phyloP scores from a whole-genome alignment of 306 rosid genomes.

The Bauhinia variegata region DNA sequence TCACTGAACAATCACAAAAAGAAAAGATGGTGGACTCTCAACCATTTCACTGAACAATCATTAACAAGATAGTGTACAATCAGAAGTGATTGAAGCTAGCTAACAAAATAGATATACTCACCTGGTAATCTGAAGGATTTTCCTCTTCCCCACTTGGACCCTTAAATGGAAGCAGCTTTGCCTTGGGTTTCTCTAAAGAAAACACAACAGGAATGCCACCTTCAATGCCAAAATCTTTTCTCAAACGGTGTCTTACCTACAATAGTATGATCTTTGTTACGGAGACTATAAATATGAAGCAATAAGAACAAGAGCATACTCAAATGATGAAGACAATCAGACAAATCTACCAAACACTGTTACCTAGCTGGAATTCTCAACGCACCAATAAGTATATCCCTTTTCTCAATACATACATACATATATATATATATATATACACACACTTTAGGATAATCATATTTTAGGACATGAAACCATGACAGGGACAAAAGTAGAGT shows the following conservation, averaged over 20 bases:
- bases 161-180: slow-evolving; percentile 91
- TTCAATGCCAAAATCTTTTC: slow-evolving; percentile 82
- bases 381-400: slow-evolving; percentile 2
- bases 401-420: neutral
- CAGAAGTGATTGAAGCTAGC: slow-evolving; percentile 24
- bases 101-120: slow-evolving; percentile 30
- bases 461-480: slow-evolving; percentile 10
- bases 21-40: neutral
- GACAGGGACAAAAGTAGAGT: slow-evolving; percentile 8
- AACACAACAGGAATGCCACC: slow-evolving; percentile 91
- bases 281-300: slow-evolving; percentile 4
- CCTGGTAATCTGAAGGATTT: slow-evolving; percentile 95
- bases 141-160: slow-evolving; percentile 85
- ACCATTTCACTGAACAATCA: slow-evolving; percentile 7
- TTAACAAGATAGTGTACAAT: slow-evolving; percentile 11
- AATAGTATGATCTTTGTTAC: slow-evolving; percentile 17
- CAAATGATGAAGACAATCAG: slow-evolving; percentile 9
- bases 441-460: no score
- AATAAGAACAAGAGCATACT: slow-evolving; percentile 22
- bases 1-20: neutral
- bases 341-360: slow-evolving; percentile 3
- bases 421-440: no score
- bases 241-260: slow-evolving; percentile 87
- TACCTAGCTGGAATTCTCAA: slow-evolving; percentile 18
- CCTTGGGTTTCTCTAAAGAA: slow-evolving; percentile 92